A percentile compares a stretch with the other conserved stretches of the same genome.
Conservation (phyloP, 148 eudicot genomes). For the Vaccinium corymbosum region DNA sequence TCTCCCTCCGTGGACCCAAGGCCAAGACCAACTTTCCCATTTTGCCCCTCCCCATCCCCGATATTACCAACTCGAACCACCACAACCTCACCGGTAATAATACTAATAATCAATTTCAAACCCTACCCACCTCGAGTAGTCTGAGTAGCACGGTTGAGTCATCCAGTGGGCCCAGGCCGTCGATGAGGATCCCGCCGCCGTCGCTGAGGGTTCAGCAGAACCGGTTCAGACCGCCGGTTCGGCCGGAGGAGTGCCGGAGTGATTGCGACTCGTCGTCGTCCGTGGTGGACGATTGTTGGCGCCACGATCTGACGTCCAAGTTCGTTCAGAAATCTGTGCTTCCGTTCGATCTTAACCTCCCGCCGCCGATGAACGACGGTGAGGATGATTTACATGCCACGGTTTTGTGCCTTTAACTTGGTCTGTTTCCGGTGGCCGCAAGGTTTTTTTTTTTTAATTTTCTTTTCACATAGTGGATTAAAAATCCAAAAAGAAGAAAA, state of each 20-base stretch:
- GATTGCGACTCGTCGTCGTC: slow-evolving; percentile 67
- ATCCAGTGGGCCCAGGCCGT: slow-evolving; percentile 46
- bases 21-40: slow-evolving; percentile 59
- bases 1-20: slow-evolving; percentile 56
- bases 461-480: neutral
- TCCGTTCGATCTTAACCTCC: slow-evolving; percentile 50
- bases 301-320: slow-evolving; percentile 28
- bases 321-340: slow-evolving; percentile 24
- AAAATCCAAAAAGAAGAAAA: neutral
- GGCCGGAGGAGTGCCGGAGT: slow-evolving; percentile 45
- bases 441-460: neutral
- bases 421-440: neutral
- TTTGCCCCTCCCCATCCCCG: neutral
- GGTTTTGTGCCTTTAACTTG: slow-evolving; percentile 29
- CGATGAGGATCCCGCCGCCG: slow-evolving; percentile 10
- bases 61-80: slow-evolving; percentile 4
- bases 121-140: slow-evolving; percentile 40
- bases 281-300: slow-evolving; percentile 40
- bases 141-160: slow-evolving; percentile 70
- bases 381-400: slow-evolving; percentile 32
- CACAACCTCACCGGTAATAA: neutral
- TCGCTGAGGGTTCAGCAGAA: neutral
- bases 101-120: slow-evolving; percentile 6
- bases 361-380: slow-evolving; percentile 27
- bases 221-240: slow-evolving; percentile 18